Evolutionary conservation across 805 yeast genomes (phyloP).

Genomic region (Candida koratica): DNA sequence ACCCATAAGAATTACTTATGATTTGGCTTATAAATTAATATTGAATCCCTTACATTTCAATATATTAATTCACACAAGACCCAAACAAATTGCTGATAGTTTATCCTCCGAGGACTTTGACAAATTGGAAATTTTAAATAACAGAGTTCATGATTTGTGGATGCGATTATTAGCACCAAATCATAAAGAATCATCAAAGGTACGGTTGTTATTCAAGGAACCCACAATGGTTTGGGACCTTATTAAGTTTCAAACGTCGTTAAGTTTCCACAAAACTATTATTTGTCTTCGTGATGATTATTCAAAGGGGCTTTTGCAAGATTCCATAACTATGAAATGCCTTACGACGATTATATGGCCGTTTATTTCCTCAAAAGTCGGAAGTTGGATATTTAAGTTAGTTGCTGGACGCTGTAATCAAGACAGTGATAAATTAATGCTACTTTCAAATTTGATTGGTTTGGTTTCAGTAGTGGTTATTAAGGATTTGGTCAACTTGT

Average conservation of each 20-base stretch:
- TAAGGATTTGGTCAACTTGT: constrained; percentile 32
- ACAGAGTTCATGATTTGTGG: constrained; percentile 1
- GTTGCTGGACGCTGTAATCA: constrained; percentile 13
- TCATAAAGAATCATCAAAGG: not conserved
- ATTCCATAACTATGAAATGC: constrained; percentile 24
- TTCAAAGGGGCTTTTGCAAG: constrained; percentile 21
- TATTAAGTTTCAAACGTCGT: constrained; percentile 12
- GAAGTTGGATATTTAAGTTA: constrained; percentile 19
- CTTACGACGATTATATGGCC: constrained; percentile 41
- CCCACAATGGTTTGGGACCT: constrained; percentile 10
- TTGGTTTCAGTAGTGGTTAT: constrained; percentile 30
- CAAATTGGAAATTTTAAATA: constrained; percentile 18
- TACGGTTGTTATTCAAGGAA: constrained; percentile 4
- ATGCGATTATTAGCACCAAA: constrained; percentile 1
- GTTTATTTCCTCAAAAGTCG: constrained; percentile 31
- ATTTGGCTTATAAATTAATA: constrained; percentile 28
- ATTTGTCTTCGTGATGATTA: constrained; percentile 36
- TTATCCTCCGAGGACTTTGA: constrained; percentile 20
- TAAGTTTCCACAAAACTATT: constrained; percentile 22
- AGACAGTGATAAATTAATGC: constrained; percentile 16
- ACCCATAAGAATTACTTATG: constrained; percentile 37
- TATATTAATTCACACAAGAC: constrained; percentile 24
- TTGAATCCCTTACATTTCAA: constrained; percentile 32
- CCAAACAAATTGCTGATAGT: constrained; percentile 33
- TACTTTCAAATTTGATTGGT: constrained; percentile 32